Evolutionary conservation across 2,329 filamentous ascomycete genomes (phyloP), one percentile per base, ranked within the genome.

Genomic region (Claviceps sorghi): DNA sequence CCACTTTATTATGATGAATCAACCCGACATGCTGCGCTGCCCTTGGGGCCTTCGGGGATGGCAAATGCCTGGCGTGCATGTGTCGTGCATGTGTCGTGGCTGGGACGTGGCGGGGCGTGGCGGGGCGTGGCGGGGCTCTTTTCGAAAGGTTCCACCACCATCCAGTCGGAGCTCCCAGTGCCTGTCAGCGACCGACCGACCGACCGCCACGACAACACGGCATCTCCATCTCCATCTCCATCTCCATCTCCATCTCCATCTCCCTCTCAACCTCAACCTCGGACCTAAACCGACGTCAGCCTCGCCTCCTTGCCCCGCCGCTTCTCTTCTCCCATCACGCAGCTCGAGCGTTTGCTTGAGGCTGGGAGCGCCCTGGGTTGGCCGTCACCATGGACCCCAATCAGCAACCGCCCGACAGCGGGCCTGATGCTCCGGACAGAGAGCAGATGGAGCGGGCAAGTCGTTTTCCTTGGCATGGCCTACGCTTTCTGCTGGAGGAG

Each of bases 401-500:
- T 64, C 68, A 73, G 53, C 68, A 70, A 58, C 67, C 63, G 21
- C 64, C 67, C 22, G 65, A 65, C 58, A 60, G 64, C 44, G 66
- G 66, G 58, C 68, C 68, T 48, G 77, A 79, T 59, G 77, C 74
- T 54, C 77, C 77, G 22, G 76, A 79, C 59, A 72, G 74, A 61
- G 75, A 78, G 62, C 78, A 75, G 62, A 79, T 79, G 75, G 76
- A 77, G 55, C 72, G 77, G 72, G 75, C 72, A 63, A 61, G 65
- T 29, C 1, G 5, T 29, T 26, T 55, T 46, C 7, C 17, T 7
- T 34, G 10, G n/a, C 17, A 17, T 38, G 21, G 32, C 9, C 21
- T 30, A 7, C 17, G 10, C 26, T 17, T 29, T 45, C 34, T 40
- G 19, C 22, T 44, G 26, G 26, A 5, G 30, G 34, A 15, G 11